Percentiles rank a stretch among this genome's conserved stretches.
Conservation (phyloP, 129 eudicot species). For the Lactuca sativa region DNA sequence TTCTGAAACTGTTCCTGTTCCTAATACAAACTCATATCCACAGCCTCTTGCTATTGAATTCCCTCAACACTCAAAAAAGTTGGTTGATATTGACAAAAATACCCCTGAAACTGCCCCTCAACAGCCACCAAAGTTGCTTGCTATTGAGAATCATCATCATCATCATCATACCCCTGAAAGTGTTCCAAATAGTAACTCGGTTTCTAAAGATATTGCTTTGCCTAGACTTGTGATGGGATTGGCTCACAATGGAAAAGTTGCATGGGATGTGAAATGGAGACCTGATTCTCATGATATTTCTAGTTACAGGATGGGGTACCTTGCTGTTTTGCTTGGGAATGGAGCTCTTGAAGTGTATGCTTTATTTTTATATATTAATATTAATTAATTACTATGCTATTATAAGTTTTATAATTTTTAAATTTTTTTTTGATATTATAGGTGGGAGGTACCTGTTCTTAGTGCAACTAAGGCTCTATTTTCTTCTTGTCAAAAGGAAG, state of each 20-base stretch:
- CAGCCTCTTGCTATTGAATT: conserved; percentile 37
- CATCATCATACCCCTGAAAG: conserved; percentile 12
- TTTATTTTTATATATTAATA: not conserved
- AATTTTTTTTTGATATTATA: conserved; percentile 42
- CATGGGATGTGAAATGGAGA: conserved; percentile 96
- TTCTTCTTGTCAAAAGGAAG: conserved; percentile 51
- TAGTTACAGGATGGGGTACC: conserved; percentile 72
- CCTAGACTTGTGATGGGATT: conserved; percentile 87
- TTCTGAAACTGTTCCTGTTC: conserved; percentile 34
- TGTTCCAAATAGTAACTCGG: conserved; percentile 18
- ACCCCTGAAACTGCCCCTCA: conserved; percentile 6
- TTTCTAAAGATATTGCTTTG: conserved; percentile 54
- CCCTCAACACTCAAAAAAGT: conserved; percentile 24
- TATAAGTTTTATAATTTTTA: not conserved
- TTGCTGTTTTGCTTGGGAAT: conserved; percentile 92
- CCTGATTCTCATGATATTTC: conserved; percentile 44
- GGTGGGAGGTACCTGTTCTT: conserved; percentile 94
- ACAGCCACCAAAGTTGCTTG: not conserved
- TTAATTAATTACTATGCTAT: not conserved
- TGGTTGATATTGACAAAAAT: conserved; percentile 19
- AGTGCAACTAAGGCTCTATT: conserved; percentile 44
- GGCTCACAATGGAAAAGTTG: conserved; percentile 96
- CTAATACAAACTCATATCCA: conserved; percentile 23
- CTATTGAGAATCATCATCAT: not conserved
- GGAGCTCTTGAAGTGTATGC: conserved; percentile 98